A percentile compares a stretch with the other conserved stretches of the same genome.
Evolutionary conservation across 208 protist genomes (phyloP).

Genomic region (Trypanosoma congolense): DNA sequence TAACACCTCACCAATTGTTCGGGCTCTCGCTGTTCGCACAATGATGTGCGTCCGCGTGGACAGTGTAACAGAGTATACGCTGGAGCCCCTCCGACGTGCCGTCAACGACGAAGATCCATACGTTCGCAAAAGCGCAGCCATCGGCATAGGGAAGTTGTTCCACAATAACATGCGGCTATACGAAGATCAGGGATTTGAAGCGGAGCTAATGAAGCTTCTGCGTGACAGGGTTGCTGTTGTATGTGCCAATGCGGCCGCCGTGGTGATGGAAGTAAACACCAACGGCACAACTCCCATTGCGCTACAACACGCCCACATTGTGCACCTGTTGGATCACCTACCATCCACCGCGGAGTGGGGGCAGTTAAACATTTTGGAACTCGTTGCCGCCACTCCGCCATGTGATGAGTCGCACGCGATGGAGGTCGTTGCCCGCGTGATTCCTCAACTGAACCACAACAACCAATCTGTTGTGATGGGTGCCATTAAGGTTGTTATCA

Average conservation of each 20-base stretch:
- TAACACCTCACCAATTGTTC: slow-evolving; percentile 94
- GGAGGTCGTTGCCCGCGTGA: slow-evolving; percentile 92
- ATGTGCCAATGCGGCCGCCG: slow-evolving; percentile 97
- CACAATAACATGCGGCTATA: slow-evolving; percentile 96
- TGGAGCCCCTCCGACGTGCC: slow-evolving; percentile 93
- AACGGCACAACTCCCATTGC: slow-evolving; percentile 34
- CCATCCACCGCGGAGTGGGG: slow-evolving; percentile 98
- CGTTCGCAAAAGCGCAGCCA: slow-evolving; percentile 99
- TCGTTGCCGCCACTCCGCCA: slow-evolving; percentile 83
- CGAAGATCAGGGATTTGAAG: slow-evolving; percentile 90
- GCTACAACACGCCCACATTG: slow-evolving; percentile 78
- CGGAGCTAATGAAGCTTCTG: slow-evolving; percentile 89
- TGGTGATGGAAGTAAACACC: slow-evolving; percentile 92
- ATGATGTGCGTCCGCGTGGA: slow-evolving; percentile 99
- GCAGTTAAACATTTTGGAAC: slow-evolving; percentile 97
- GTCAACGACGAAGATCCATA: slow-evolving; percentile 96
- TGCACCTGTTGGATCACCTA: slow-evolving; percentile 94
- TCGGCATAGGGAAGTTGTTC: slow-evolving; percentile 98
- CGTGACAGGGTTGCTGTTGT: slow-evolving; percentile 97
- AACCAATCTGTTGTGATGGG: slow-evolving; percentile 98
- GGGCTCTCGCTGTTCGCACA: slow-evolving; percentile 98
- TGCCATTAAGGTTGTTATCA: slow-evolving; percentile 93
- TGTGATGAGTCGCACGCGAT: slow-evolving; percentile 63
- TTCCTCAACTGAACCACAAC: slow-evolving; percentile 94
- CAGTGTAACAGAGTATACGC: slow-evolving; percentile 97